Evolutionary conservation across 2,329 filamentous ascomycete species (phyloP).

Genomic region (Cadophora gregata): DNA sequence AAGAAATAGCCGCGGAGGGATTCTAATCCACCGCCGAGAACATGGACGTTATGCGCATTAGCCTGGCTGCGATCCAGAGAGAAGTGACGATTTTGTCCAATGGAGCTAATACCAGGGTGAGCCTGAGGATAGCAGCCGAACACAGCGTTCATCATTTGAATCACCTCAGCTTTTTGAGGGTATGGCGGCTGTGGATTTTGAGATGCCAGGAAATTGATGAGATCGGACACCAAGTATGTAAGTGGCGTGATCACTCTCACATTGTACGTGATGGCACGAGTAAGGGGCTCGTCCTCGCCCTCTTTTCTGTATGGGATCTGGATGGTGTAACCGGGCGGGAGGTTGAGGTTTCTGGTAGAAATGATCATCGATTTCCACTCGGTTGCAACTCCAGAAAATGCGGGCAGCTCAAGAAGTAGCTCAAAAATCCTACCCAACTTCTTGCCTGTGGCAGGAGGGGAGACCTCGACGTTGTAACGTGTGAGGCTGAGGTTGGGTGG

Average conservation of each 20-base stretch:
- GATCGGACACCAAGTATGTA: conserved; percentile 31
- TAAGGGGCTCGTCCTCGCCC: conserved; percentile 38
- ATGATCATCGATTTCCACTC: conserved; percentile 43
- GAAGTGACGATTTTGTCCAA: conserved; percentile 61
- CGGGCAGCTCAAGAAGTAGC: conserved; percentile 42
- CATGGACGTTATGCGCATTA: conserved; percentile 37
- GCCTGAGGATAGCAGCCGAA: conserved; percentile 54
- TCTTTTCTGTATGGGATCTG: conserved; percentile 38
- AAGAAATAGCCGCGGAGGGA: conserved; percentile 67
- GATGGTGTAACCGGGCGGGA: conserved; percentile 27
- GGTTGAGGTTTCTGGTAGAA: conserved; percentile 29
- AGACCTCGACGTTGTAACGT: conserved; percentile 41
- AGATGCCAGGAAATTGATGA: conserved; percentile 34
- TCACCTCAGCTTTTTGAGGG: conserved; percentile 52
- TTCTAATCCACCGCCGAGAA: conserved; percentile 58
- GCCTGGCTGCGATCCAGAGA: conserved; percentile 44
- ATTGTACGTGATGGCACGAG: conserved; percentile 31
- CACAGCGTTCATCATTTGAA: conserved; percentile 65
- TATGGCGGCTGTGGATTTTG: conserved; percentile 25
- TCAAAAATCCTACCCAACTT: conserved; percentile 41
- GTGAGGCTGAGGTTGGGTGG: conserved; percentile 35
- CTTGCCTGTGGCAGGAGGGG: conserved; percentile 36
- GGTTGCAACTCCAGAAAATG: conserved; percentile 38
- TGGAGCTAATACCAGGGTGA: conserved; percentile 47
- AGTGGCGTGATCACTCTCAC: conserved; percentile 34